These are phyloP conservation scores for Hygrophila difformis DNA, from an alignment of 257 asterid species.

Conservation along the genomic window DNA sequence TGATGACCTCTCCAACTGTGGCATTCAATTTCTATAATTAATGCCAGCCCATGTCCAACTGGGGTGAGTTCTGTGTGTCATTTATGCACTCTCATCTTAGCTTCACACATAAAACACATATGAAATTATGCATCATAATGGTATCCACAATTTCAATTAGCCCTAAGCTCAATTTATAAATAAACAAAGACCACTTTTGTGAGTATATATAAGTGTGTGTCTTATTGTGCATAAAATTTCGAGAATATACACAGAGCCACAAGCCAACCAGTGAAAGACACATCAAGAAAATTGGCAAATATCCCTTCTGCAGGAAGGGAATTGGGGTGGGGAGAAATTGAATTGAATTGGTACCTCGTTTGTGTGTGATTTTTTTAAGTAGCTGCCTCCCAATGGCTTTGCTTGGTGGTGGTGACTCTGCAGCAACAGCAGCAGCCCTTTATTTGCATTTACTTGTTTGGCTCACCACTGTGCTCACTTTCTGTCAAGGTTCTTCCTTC, in stretches of 20 bases:
- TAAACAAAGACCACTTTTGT: too few species aligned
- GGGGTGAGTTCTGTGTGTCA: conserved; percentile 24
- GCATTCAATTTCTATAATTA: conserved; percentile 45
- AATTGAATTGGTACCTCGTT: conserved; percentile 7
- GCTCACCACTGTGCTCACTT: conserved; percentile 32
- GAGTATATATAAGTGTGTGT: conserved; percentile 10
- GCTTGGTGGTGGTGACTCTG: conserved; percentile 44
- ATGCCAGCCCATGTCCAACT: conserved; percentile 27
- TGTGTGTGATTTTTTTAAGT: not conserved
- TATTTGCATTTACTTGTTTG: conserved; percentile 35
- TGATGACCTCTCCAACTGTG: conserved; percentile 44
- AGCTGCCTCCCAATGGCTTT: conserved; percentile 44
- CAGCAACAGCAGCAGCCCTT: conserved; percentile 12
- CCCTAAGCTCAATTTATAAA: too few species aligned
- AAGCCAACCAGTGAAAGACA: conserved; percentile 67
- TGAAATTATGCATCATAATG: not conserved
- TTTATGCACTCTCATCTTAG: not conserved
- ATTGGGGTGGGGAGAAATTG: conserved; percentile 12
- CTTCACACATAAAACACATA: not conserved
- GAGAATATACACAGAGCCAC: conserved; percentile 23
- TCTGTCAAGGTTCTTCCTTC: conserved; percentile 42
- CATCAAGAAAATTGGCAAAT: conserved; percentile 19
- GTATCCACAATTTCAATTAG: too few species aligned
- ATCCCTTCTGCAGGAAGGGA: not conserved
- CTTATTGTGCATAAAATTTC: conserved; percentile 3